Evolutionary conservation across 805 yeast genomes (phyloP).

Genomic region (Barnettozyma vustinii): DNA sequence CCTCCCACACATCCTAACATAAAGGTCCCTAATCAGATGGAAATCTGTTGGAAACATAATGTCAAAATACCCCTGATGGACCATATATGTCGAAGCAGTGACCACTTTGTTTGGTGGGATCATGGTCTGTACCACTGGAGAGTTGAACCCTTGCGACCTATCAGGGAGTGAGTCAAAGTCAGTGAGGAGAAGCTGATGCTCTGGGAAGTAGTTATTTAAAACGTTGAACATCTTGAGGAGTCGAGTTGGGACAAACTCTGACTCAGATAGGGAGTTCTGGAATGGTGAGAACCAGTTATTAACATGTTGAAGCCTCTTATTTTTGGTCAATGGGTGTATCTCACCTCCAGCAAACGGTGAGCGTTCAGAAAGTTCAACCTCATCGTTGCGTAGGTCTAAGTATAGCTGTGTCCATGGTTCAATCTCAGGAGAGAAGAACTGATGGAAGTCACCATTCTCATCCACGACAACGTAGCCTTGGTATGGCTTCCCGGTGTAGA

Average conservation of each 20-base stretch:
- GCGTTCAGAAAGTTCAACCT: conserved; percentile 2
- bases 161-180: conserved; percentile 52
- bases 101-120: conserved; percentile 55
- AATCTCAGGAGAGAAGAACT: conserved; percentile 59
- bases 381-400: conserved; percentile 36
- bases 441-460: conserved; percentile 67
- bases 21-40: conserved; percentile 52
- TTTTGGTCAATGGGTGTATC: conserved; percentile 59
- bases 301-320: conserved; percentile 33
- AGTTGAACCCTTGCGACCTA: conserved; percentile 49
- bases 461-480: conserved; percentile 78
- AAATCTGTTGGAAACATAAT: conserved; percentile 86
- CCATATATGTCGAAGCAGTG: conserved; percentile 69
- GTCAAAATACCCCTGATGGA: conserved; percentile 80
- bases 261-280: conserved; percentile 58
- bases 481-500: conserved; percentile 55
- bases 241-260: conserved; percentile 78
- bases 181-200: conserved; percentile 67
- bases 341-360: conserved; percentile 9
- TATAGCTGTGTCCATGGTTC: conserved; percentile 52
- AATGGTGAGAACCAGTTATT: conserved; percentile 57
- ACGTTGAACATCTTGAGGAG: conserved; percentile 59
- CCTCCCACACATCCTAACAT: conserved; percentile 59
- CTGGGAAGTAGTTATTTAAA: conserved; percentile 61
- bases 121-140: conserved; percentile 80